These are phyloP conservation scores for Asterella californica DNA, from an alignment of 225 moss, liverwort and hornwort species.

Conservation along the genomic window DNA sequence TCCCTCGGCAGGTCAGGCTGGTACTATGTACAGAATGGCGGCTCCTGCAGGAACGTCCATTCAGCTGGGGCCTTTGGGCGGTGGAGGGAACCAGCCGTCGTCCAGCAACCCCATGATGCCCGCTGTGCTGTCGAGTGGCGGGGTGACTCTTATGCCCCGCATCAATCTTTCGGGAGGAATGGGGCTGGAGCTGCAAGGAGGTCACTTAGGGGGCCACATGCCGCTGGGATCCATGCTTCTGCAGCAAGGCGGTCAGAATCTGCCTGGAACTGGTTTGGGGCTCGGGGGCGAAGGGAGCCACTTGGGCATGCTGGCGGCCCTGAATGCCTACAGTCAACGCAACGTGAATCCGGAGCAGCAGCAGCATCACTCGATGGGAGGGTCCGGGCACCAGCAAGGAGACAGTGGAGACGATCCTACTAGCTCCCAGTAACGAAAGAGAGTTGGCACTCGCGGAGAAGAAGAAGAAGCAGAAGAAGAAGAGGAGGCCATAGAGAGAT, in stretches of 20 bases:
- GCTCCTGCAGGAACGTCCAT: constrained; percentile 83
- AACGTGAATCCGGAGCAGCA: constrained; percentile 78
- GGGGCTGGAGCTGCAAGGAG: constrained; percentile 89
- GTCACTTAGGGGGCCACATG: constrained; percentile 87
- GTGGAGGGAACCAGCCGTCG: constrained; percentile 68
- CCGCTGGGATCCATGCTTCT: constrained; percentile 94
- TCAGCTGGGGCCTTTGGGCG: constrained; percentile 75
- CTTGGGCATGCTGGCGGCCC: constrained; percentile 95
- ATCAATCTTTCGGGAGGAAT: constrained; percentile 83
- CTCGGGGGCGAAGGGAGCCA: constrained; percentile 76
- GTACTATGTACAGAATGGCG: constrained; percentile 84
- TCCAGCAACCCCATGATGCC: constrained; percentile 89
- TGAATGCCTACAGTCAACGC: constrained; percentile 86
- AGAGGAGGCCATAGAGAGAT: constrained; percentile 13
- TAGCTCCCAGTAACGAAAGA: constrained; percentile 78
- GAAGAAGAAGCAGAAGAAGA: too few species aligned
- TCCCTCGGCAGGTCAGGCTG: constrained; percentile 65
- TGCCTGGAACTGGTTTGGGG: constrained; percentile 86
- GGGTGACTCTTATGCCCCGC: constrained; percentile 92
- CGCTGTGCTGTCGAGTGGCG: constrained; percentile 76
- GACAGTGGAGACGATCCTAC: constrained; percentile 98
- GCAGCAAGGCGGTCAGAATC: constrained; percentile 72
- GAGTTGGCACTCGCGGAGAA: not conserved
- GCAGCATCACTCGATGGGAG: constrained; percentile 84
- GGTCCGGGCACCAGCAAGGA: constrained; percentile 96